Conservation (phyloP, 2,329 filamentous ascomycete genomes). For the Saccharata proteae region DNA sequence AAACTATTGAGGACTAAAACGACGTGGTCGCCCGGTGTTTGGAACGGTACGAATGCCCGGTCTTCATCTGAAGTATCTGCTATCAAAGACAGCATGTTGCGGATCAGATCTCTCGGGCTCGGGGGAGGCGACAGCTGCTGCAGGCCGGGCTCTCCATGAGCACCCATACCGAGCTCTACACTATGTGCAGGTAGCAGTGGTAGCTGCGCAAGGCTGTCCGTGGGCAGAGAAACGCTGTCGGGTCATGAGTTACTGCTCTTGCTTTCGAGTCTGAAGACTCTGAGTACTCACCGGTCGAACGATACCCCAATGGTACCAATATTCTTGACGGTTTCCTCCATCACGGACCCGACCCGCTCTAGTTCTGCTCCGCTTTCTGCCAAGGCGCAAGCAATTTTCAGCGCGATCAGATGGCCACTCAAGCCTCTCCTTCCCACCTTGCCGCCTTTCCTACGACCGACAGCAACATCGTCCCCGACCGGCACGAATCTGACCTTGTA, state of each 20-base stretch:
- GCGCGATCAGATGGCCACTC: constrained; percentile 47
- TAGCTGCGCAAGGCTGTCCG: constrained; percentile 48
- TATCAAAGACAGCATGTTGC: constrained; percentile 23
- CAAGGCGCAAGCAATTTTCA: constrained; percentile 49
- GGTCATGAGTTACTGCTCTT: no score
- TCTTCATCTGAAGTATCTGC: constrained; percentile 21
- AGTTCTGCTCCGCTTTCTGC: constrained; percentile 21
- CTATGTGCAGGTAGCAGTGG: constrained; percentile 41
- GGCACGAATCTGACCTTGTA: constrained; percentile 46
- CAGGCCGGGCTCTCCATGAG: constrained; percentile 54
- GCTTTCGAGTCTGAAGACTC: no score
- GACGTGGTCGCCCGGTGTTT: constrained; percentile 19
- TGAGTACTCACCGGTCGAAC: no score
- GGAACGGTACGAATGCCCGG: constrained; percentile 25
- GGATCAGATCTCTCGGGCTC: constrained; percentile 18
- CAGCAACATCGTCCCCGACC: constrained; percentile 54
- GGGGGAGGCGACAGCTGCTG: constrained; percentile 40
- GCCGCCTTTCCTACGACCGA: constrained; percentile 42
- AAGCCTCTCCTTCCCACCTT: constrained; percentile 51
- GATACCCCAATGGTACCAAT: no score
- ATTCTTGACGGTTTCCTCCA: constrained; percentile 25
- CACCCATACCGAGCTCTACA: constrained; percentile 53
- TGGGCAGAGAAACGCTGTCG: constrained; percentile 14
- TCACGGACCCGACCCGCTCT: constrained; percentile 22
- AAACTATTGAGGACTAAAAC: constrained; percentile 24